Evolutionary conservation across 768 basidiomycete genomes (phyloP), one percentile per base, ranked within the genome.

Genomic region (Agaricus subrufescens): DNA sequence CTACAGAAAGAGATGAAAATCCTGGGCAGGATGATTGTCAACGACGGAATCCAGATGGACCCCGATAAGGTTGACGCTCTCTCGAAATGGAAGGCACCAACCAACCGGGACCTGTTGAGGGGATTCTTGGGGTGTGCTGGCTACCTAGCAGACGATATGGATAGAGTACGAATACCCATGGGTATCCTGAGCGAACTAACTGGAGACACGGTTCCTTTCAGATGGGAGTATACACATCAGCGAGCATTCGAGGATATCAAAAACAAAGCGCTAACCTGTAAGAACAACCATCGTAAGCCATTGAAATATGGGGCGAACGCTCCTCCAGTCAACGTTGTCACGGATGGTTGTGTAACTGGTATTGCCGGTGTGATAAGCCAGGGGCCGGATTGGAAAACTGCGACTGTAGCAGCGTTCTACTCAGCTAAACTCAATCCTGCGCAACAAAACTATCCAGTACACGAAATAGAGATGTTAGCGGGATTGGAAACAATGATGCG

Each of bases 41-140:
- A 72, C 15, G n/a, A 69, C 0, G 75, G 77, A 0, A 76, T 81
- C 19, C 50, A 51, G 0, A 78, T 79, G 74, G 75, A 80, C 37
- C 75, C 74, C 0, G 60, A 72, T 19, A 81, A 80, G 45, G 75
- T 81, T 0, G 71, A 77, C 27, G 52, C 58, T 0, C 64, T 79
- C 0, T 0, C 65, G 0, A 69, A 70, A 14, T 74, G 71, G 72
- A 71, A 71, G 40, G 61, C 59, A 0, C 73, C 73, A 0, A 72
- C 69, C 0, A 72, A 67, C 25, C 64, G 66, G 0, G 71, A 69
- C 23, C 59, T 72, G 19, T 54, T 78, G 0, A 53, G 63, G 0
- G 69, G 71, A 0, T 78, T 78, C 49, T 65, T 63, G 0, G 68
- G 66, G 0, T 60, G 64, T 0, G 64, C 62, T 1, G 64, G 63